Base-by-base conservation (phyloP, 2,329 filamentous ascomycete genomes). In the Colletotrichum cereale region DNA sequence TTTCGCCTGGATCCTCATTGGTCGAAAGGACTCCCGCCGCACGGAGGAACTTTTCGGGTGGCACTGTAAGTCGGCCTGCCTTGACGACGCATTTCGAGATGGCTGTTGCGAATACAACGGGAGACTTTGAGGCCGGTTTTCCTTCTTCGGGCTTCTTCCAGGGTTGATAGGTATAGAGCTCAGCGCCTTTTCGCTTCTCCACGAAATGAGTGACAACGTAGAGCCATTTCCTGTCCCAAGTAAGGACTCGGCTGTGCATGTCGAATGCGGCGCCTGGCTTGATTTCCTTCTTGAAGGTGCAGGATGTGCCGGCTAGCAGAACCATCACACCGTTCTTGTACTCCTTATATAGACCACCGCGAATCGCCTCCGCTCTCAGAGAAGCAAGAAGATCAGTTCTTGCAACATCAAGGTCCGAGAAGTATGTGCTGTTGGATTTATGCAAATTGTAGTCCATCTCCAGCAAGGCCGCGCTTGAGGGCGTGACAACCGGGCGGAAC, bases 1-100 rank as follows among this genome's bases (percentile, higher is more conserved):
- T 8, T 11, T 42, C 36, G 31, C 16, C 50, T 1, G 38, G 4
- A 10, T 38, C 18, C 2, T 10, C 34, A 4, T 57, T 34, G 3
- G 64, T 16, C 11, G 18, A n/a, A 24, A 71, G 58, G 2, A 71
- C 68, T 12, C 68, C 68, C 1, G 68, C 68, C 10, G 68, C 64
- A 29, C 26, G 31, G 53, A 71, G 56, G 16, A 71, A 71, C 38
- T 71, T 71, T 31, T 62, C 64, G 3, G 96, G 95, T 73, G 95
- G 90, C 8, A 98, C 89, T 0, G 96, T 98, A 76, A 96, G 86
- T 34, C 96, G 86, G 0, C 92, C 93, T 67, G 94, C 86, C 84
- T 96, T 96, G 79, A 94, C 90, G 31, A 96, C 93, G 79, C 95
- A 96, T 83, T 95, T 95, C 82, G 88, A 91, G 55, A 96, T 81